Percentiles rank a stretch among this genome's conserved stretches.
These are phyloP conservation scores for Lentithecium fluviatile DNA, from an alignment of 495 filamentous ascomycete genomes.

Conservation along the genomic window DNA sequence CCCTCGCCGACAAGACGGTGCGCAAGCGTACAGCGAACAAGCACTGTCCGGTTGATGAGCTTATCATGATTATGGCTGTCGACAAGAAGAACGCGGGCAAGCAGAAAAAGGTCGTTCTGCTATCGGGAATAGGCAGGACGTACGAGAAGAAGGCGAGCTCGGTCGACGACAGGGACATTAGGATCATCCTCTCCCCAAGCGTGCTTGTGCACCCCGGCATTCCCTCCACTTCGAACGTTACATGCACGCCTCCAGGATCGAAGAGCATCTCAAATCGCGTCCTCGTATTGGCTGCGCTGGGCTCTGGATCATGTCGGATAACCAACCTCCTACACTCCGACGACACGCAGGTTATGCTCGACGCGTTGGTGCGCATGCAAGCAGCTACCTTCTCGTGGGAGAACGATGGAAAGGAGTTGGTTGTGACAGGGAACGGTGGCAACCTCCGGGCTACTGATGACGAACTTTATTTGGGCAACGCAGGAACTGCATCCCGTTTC, in stretches of 20 bases:
- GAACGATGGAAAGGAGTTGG: conserved; percentile 82
- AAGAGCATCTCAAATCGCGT: conserved; percentile 98
- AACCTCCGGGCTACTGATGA: conserved; percentile 71
- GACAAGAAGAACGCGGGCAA: conserved; percentile 98
- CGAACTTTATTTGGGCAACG: conserved; percentile 91
- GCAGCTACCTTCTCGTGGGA: conserved; percentile 96
- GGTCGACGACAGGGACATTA: conserved; percentile 82
- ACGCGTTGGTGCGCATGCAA: conserved; percentile 74
- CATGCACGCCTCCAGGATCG: conserved; percentile 87
- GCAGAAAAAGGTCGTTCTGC: conserved; percentile 95
- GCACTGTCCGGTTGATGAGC: conserved; percentile 82
- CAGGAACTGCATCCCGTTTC: conserved; percentile 93
- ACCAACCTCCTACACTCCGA: conserved; percentile 93
- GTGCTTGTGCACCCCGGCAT: conserved; percentile 71
- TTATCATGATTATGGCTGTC: conserved; percentile 89
- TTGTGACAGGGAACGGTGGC: conserved; percentile 88
- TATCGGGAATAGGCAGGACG: conserved; percentile 85
- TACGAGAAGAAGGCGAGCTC: conserved; percentile 82
- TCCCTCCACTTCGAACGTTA: conserved; percentile 59
- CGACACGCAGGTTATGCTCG: conserved; percentile 95
- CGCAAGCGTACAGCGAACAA: conserved; percentile 82
- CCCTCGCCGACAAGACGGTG: conserved; percentile 79
- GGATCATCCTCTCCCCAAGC: conserved; percentile 77
- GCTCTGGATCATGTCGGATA: conserved; percentile 80
- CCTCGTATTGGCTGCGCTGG: conserved; percentile 87